These are phyloP conservation scores for Cyclaneusma minus DNA, from an alignment of 2,329 filamentous ascomycete species.

Conservation along the genomic window DNA sequence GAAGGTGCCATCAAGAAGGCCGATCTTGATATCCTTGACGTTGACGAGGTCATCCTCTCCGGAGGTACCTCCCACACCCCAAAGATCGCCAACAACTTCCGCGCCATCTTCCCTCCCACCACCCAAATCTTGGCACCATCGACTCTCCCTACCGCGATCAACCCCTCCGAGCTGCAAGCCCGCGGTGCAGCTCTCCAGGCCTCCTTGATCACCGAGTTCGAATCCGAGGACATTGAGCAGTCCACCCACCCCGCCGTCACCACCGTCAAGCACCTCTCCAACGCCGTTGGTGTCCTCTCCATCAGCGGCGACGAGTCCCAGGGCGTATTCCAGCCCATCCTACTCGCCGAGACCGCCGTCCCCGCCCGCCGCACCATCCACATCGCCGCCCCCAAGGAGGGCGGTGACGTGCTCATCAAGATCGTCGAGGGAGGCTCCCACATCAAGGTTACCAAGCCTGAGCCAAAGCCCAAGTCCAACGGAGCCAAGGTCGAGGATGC, in stretches of 20 bases:
- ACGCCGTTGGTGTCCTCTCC: slow-evolving; percentile 76
- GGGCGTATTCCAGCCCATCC: slow-evolving; percentile 64
- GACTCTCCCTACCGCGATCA: slow-evolving; percentile 63
- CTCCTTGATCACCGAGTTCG: slow-evolving; percentile 86
- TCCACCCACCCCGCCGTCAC: slow-evolving; percentile 92
- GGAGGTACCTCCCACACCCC: slow-evolving; percentile 90
- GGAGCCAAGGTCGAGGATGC: slow-evolving; percentile 44
- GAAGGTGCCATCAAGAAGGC: slow-evolving; percentile 83
- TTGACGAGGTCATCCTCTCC: slow-evolving; percentile 87
- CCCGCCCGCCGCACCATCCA: slow-evolving; percentile 76
- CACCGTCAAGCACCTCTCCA: slow-evolving; percentile 76
- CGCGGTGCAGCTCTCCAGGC: slow-evolving; percentile 93
- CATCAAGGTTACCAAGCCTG: slow-evolving; percentile 85
- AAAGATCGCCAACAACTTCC: slow-evolving; percentile 72
- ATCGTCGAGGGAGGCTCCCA: slow-evolving; percentile 78
- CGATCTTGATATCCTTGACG: slow-evolving; percentile 75
- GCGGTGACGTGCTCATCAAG: slow-evolving; percentile 78
- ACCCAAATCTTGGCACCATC: slow-evolving; percentile 73
- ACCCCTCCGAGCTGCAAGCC: slow-evolving; percentile 80
- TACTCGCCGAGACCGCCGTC: slow-evolving; percentile 75
- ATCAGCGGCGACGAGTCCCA: slow-evolving; percentile 39
- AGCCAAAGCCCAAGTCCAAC: slow-evolving; percentile 55
- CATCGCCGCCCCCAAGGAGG: slow-evolving; percentile 59
- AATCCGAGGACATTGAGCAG: slow-evolving; percentile 85
- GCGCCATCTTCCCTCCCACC: slow-evolving; percentile 63